A percentile compares a stretch with the other conserved stretches of the same genome.
These are phyloP conservation scores for Penicillium desertorum DNA, from an alignment of 495 filamentous ascomycete species.

Conservation along the genomic window DNA sequence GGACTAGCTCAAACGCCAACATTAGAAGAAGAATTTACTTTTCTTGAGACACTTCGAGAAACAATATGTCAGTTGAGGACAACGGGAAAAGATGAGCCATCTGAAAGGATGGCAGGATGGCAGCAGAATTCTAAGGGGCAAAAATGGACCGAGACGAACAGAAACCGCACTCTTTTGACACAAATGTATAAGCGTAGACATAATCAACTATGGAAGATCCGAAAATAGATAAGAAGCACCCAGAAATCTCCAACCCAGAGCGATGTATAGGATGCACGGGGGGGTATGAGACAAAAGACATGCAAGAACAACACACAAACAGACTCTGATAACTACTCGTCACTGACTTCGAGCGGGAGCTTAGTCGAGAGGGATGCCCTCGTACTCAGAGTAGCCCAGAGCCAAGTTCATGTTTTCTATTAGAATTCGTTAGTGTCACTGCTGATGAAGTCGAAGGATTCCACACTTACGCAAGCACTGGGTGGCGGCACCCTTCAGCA, in stretches of 20 bases:
- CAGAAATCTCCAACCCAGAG: constrained; percentile 33
- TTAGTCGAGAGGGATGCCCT: constrained; percentile 78
- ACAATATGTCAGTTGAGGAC: background rate
- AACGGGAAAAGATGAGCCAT: background rate
- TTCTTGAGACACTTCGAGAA: background rate
- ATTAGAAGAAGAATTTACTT: constrained; percentile 2
- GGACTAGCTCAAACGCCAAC: background rate
- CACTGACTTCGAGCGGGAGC: constrained; percentile 11
- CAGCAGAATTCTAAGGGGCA: constrained; percentile 5
- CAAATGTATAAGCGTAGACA: constrained; percentile 14
- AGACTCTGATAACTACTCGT: constrained; percentile 26
- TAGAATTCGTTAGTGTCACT: constrained; percentile 10
- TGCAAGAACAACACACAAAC: constrained; percentile 19
- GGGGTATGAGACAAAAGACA: constrained; percentile 36
- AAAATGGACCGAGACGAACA: constrained; percentile 1
- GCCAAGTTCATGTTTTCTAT: constrained; percentile 96
- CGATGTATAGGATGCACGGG: constrained; percentile 35
- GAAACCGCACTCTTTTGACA: constrained; percentile 18
- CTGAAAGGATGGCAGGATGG: background rate
- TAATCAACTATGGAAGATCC: constrained; percentile 27
- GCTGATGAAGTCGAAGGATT: background rate
- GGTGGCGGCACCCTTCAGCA: constrained; percentile 94
- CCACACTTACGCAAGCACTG: constrained; percentile 86
- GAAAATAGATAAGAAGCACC: constrained; percentile 18
- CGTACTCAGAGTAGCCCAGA: constrained; percentile 87